Evolutionary conservation across 768 basidiomycete species (phyloP), one percentile per base, ranked within the genome.

Genomic region (Pisolithus marmoratus): DNA sequence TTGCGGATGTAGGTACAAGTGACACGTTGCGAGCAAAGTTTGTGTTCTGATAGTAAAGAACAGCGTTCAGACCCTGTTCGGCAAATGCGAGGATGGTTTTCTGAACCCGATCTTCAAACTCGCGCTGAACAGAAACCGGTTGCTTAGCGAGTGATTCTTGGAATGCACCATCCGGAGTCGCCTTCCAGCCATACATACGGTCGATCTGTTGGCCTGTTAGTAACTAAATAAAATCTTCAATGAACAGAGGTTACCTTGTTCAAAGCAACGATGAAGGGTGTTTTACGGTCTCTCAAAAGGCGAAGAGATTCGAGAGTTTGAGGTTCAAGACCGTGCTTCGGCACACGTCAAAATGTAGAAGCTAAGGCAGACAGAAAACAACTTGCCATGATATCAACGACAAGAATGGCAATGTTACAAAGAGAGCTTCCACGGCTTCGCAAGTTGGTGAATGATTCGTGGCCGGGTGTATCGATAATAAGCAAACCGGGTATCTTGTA

Each of bases 381-480:
- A 59, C 78, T 31, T 60, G 88, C 89, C 81, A 95, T 95, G 66
- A 98, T 96, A 77, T 98, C 96, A 29, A 99, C 95, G 53, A 99
- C 96, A 46, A 99, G 83, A 63, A 99, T 93, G 53, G 96, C 96
- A 54, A 99, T 98, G 72, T 99, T 98, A 72, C 95, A 98, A 22
- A 99, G 78, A 7, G 94, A 96, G 56, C 91, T 94, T 65, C 96
- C 96, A 65, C 96, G 88, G 15, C 87, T 84, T 45, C 96, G 90
- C 66, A 98, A 70, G 69, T 98, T 98, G 8, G 93, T 93, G 80
- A 99, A 99, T 5, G 94, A 95, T 72, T 98, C 96, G 83, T 99
- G 96, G 51, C 96, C 96, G 51, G 96, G 96, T 2, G 96, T 99
- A 67, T 99, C 96, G 60, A 99, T 98, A 60, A 99, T 68, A 50